phyloP scores from a whole-genome alignment of 345 rosid species.

The Toxicodendron radicans region DNA sequence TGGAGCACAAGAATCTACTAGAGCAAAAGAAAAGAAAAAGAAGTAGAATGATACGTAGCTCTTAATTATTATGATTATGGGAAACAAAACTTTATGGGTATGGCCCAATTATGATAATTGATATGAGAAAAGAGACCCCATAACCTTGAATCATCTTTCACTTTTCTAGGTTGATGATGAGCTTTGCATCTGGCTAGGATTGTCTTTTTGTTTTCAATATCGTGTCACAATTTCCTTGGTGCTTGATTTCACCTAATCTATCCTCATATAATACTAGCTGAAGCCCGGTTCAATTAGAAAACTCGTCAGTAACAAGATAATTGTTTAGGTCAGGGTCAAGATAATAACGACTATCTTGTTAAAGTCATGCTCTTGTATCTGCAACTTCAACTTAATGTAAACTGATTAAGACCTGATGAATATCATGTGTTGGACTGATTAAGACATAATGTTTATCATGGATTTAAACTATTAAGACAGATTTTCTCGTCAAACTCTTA shows the following conservation, averaged over 20 bases:
- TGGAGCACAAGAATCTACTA: constrained; percentile 13
- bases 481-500: background rate
- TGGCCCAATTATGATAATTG: constrained; percentile 44
- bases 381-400: background rate
- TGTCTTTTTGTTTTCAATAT: constrained; percentile 5
- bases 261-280: background rate
- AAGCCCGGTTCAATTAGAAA: constrained; percentile 1
- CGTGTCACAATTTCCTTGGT: constrained; percentile 7
- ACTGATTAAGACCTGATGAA: constrained; percentile 5
- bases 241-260: background rate
- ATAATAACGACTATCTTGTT: constrained; percentile 2
- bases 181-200: constrained; percentile 9
- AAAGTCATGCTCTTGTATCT: background rate
- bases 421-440: background rate
- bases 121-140: constrained; percentile 2
- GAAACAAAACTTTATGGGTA: constrained; percentile 37
- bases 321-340: background rate
- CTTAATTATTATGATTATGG: constrained; percentile 19
- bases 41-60: constrained; percentile 5
- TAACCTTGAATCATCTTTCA: constrained; percentile 1
- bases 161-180: constrained; percentile 22
- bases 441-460: background rate
- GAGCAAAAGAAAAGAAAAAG: constrained; percentile 1
- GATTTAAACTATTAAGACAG: too few species aligned
- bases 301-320: constrained; percentile 1